These are phyloP conservation scores for Phytophthora pseudosyringae DNA, from an alignment of 352 stramenopile genomes.

Conservation along the genomic window DNA sequence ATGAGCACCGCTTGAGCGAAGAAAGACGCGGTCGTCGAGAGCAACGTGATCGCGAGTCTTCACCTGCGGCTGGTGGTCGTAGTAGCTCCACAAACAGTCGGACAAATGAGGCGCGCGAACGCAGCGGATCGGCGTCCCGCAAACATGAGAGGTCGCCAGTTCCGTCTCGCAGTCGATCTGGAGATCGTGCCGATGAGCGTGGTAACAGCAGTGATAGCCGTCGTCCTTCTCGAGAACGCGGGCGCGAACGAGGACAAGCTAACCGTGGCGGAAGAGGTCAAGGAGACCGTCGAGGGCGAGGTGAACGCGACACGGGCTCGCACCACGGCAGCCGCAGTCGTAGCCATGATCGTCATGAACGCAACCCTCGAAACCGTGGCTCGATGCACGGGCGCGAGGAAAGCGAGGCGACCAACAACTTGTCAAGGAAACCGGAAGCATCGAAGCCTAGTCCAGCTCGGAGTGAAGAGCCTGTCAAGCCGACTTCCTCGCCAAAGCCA, in stretches of 20 bases:
- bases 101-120: conserved; percentile 27
- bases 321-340: conserved; percentile 29
- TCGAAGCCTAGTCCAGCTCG: conserved; percentile 21
- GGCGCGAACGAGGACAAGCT: conserved; percentile 33
- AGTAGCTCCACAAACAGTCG: conserved; percentile 29
- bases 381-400: conserved; percentile 29
- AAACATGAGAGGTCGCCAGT: conserved; percentile 41
- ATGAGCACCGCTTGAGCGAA: conserved; percentile 32
- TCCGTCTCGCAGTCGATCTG: conserved; percentile 45
- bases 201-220: conserved; percentile 31
- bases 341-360: conserved; percentile 39
- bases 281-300: conserved; percentile 28
- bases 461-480: conserved; percentile 28
- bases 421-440: conserved; percentile 13
- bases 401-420: conserved; percentile 10
- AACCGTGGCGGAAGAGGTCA: conserved; percentile 34
- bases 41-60: conserved; percentile 38
- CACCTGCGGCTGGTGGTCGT: conserved; percentile 19
- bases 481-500: conserved; percentile 18
- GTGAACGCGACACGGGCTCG: conserved; percentile 17
- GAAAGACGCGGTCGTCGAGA: conserved; percentile 42
- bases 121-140: conserved; percentile 33
- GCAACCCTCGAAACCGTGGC: conserved; percentile 24
- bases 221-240: conserved; percentile 41
- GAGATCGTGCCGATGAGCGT: conserved; percentile 38